phyloP scores from a whole-genome alignment of 345 rosid genomes.

The Eutrema heterophyllum region DNA sequence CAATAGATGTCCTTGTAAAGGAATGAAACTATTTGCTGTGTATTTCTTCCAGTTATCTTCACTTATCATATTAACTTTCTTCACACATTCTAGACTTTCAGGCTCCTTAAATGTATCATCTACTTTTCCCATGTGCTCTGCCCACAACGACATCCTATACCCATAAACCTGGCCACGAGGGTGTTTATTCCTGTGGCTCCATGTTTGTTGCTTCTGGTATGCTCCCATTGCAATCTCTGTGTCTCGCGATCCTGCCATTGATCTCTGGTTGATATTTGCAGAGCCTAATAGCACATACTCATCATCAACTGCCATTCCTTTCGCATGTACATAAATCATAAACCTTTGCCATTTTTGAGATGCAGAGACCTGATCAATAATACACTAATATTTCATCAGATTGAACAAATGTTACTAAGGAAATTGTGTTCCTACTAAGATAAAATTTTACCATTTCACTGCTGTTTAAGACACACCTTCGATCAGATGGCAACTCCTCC shows the following conservation, averaged over 20 bases:
- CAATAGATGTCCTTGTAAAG: constrained; percentile 67
- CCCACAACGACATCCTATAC: constrained; percentile 90
- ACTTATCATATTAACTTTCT: constrained; percentile 55
- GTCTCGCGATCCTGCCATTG: constrained; percentile 79
- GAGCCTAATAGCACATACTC: constrained; percentile 81
- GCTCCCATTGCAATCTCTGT: constrained; percentile 92
- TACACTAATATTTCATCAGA: background rate
- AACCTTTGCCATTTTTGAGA: constrained; percentile 59
- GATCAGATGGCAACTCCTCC: constrained; percentile 45
- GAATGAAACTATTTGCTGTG: constrained; percentile 36
- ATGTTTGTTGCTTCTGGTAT: constrained; percentile 63
- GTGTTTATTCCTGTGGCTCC: constrained; percentile 47
- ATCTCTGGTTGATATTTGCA: constrained; percentile 81
- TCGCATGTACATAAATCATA: constrained; percentile 83
- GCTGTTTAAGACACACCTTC: background rate
- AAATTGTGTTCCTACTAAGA: background rate
- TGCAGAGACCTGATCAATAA: constrained; percentile 40
- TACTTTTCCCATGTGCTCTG: constrained; percentile 61
- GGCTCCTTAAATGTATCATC: constrained; percentile 51
- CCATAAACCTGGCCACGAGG: constrained; percentile 77
- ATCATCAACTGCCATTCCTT: constrained; percentile 85
- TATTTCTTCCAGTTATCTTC: constrained; percentile 71
- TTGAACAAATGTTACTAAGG: background rate
- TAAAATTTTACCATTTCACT: constrained; percentile 37
- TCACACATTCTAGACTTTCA: constrained; percentile 51